Evolutionary conservation across 2,329 filamentous ascomycete genomes (phyloP).

Genomic region (Penicillium sp.): DNA sequence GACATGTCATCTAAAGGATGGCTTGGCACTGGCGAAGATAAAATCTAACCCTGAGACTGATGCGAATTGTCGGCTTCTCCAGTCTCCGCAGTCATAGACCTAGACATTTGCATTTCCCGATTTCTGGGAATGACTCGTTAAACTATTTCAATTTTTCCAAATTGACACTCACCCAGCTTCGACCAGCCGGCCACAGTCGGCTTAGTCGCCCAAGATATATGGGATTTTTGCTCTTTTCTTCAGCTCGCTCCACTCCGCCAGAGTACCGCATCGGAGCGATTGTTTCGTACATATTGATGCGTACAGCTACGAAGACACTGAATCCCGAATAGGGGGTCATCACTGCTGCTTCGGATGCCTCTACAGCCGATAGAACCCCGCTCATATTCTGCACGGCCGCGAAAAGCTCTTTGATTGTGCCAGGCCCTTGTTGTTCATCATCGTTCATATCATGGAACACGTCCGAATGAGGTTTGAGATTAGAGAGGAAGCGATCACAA

Average conservation of each 20-base stretch:
- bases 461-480: slow-evolving; percentile 25
- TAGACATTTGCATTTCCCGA: slow-evolving; percentile 14
- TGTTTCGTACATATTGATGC: slow-evolving; percentile 41
- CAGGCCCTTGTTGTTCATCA: slow-evolving; percentile 15
- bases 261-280: slow-evolving; percentile 35
- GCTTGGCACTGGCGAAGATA: slow-evolving; percentile 6
- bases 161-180: slow-evolving; percentile 31
- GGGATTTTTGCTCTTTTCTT: slow-evolving; percentile 34
- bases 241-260: slow-evolving; percentile 30
- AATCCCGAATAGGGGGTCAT: slow-evolving; percentile 41
- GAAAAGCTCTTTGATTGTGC: slow-evolving; percentile 33
- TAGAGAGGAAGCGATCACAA: slow-evolving; percentile 35
- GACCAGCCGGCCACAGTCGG: slow-evolving; percentile 35
- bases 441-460: slow-evolving; percentile 21
- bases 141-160: not conserved
- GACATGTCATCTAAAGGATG: not conserved
- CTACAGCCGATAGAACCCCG: slow-evolving; percentile 30
- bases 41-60: not conserved
- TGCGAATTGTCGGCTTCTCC: slow-evolving; percentile 7
- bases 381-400: slow-evolving; percentile 35
- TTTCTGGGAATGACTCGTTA: slow-evolving; percentile 19
- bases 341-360: slow-evolving; percentile 31
- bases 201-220: slow-evolving; percentile 34
- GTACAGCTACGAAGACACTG: slow-evolving; percentile 38
- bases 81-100: slow-evolving; percentile 13